phyloP scores from a whole-genome alignment of 2,329 filamentous ascomycete species.

The Sporothrix humicola region DNA sequence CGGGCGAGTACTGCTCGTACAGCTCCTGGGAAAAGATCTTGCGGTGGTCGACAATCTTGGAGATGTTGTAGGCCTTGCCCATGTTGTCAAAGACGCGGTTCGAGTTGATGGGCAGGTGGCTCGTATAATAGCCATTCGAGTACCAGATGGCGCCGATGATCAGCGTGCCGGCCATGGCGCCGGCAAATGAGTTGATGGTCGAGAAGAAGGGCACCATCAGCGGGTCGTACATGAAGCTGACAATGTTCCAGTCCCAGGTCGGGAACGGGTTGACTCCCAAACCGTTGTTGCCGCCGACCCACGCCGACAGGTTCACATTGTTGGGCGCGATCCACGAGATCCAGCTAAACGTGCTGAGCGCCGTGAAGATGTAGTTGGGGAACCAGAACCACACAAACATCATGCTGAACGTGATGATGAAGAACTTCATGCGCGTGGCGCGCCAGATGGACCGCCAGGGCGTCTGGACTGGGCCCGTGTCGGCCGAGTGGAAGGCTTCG shows the following conservation, averaged over 20 bases:
- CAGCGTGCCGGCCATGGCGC: conserved; percentile 60
- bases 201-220: conserved; percentile 55
- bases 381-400: conserved; percentile 62
- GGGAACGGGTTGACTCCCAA: conserved; percentile 47
- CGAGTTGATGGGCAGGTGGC: conserved; percentile 58
- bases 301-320: conserved; percentile 44
- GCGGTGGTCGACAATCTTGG: conserved; percentile 49
- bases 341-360: conserved; percentile 56
- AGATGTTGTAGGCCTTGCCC: conserved; percentile 55
- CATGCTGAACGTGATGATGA: conserved; percentile 49
- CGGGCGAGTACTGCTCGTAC: conserved; percentile 59
- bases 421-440: conserved; percentile 52
- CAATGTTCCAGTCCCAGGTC: conserved; percentile 51
- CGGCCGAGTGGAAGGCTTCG: conserved; percentile 54
- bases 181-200: conserved; percentile 66
- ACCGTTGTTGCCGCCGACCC: conserved; percentile 46
- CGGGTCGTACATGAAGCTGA: conserved; percentile 32
- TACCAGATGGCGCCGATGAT: conserved; percentile 64
- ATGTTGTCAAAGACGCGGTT: conserved; percentile 59
- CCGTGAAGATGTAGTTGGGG: conserved; percentile 56
- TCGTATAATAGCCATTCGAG: conserved; percentile 61
- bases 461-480: conserved; percentile 44
- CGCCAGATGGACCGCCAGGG: conserved; percentile 46
- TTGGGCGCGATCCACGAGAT: conserved; percentile 59
- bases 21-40: conserved; percentile 54